These are phyloP conservation scores for Themeda triandra DNA, from an alignment of 176 grass and related monocot genomes.

Conservation along the genomic window DNA sequence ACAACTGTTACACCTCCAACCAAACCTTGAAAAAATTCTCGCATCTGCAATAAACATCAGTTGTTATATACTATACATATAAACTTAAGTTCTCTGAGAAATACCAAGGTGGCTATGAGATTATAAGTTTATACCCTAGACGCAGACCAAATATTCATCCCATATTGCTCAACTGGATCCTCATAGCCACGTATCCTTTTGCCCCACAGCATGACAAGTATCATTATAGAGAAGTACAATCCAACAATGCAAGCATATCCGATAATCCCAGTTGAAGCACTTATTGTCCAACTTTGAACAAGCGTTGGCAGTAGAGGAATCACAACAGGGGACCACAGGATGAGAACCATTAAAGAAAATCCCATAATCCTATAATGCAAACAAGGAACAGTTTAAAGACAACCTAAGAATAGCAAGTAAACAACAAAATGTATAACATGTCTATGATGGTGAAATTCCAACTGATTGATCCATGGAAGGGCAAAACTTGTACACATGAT, in stretches of 20 bases:
- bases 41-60: constrained; percentile 54
- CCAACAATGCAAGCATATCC: constrained; percentile 73
- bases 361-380: constrained; percentile 60
- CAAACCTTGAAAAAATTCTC: constrained; percentile 81
- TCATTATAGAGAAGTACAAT: constrained; percentile 67
- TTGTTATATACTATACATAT: constrained; percentile 6
- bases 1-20: constrained; percentile 66
- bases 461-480: background rate
- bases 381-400: constrained; percentile 15
- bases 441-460: constrained; percentile 13
- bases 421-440: background rate
- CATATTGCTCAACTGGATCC: constrained; percentile 83
- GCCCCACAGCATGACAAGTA: constrained; percentile 90
- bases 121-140: constrained; percentile 54
- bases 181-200: constrained; percentile 88
- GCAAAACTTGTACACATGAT: background rate
- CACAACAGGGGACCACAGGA: constrained; percentile 93
- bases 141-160: constrained; percentile 60
- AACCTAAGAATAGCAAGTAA: background rate
- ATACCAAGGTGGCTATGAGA: constrained; percentile 10
- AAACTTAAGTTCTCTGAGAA: constrained; percentile 3
- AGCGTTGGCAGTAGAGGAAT: constrained; percentile 81
- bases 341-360: constrained; percentile 80
- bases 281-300: constrained; percentile 84
- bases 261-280: constrained; percentile 57